Conservation (phyloP, 352 stramenopile genomes). For the Pythium coloratum region DNA sequence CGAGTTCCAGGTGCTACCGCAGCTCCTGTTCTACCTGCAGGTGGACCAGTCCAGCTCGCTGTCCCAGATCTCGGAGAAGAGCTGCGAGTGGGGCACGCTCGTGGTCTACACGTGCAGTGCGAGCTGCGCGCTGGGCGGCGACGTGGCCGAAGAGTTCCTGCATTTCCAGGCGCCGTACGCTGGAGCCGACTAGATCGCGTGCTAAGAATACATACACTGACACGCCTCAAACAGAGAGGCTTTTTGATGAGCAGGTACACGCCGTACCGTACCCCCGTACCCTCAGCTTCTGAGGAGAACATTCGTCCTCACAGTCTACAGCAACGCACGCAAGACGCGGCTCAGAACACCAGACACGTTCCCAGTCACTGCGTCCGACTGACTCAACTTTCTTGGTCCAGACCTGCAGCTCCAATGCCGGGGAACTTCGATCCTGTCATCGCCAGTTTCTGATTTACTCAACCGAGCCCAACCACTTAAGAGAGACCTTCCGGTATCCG, state of each 20-base stretch:
- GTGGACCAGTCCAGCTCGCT: constrained; percentile 69
- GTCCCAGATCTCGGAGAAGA: constrained; percentile 50
- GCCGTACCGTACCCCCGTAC: neutral
- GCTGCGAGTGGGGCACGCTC: constrained; percentile 92
- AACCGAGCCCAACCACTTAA: neutral
- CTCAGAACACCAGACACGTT: neutral
- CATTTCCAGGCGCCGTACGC: constrained; percentile 76
- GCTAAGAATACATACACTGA: constrained; percentile 14
- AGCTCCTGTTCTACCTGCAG: constrained; percentile 92
- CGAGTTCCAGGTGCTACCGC: constrained; percentile 95
- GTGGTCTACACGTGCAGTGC: constrained; percentile 91
- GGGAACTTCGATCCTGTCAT: neutral
- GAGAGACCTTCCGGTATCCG: neutral
- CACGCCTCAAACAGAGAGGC: neutral
- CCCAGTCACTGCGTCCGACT: neutral
- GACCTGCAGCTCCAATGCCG: neutral
- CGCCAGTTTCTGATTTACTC: neutral
- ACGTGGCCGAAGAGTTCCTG: constrained; percentile 68
- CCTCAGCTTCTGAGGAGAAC: constrained; percentile 14
- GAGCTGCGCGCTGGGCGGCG: constrained; percentile 75
- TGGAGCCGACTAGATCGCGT: constrained; percentile 28
- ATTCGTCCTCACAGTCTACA: constrained; percentile 1
- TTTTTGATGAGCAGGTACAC: neutral
- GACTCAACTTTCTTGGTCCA: neutral
- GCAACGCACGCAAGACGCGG: neutral